phyloP scores from a whole-genome alignment of 176 grass and related monocot genomes.

The Aegilops bicornis region DNA sequence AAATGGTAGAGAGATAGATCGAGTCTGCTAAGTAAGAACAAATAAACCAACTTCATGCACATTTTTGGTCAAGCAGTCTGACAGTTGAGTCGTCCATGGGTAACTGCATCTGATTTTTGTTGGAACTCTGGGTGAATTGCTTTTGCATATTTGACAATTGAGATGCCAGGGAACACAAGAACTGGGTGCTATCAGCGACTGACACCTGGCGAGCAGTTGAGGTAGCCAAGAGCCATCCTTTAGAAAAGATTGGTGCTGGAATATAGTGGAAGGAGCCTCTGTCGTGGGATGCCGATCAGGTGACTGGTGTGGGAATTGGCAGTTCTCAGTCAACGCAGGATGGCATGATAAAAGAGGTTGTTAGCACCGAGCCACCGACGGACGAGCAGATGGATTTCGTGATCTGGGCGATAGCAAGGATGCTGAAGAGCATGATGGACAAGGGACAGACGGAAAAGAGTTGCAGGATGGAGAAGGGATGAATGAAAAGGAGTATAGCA shows the following conservation, averaged over 20 bases:
- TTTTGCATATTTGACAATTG: conserved; percentile 48
- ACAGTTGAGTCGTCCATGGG: not conserved
- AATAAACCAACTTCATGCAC: not conserved
- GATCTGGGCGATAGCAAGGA: too few relatives aligned
- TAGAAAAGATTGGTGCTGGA: not conserved
- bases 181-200: conserved; percentile 55
- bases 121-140: not conserved
- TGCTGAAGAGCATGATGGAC: too few relatives aligned
- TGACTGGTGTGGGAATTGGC: not conserved
- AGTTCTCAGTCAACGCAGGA: too few relatives aligned
- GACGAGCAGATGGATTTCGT: too few relatives aligned
- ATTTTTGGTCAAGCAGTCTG: not conserved
- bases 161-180: conserved; percentile 58
- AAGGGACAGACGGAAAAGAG: too few relatives aligned
- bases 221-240: not conserved
- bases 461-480: too few relatives aligned
- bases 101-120: not conserved
- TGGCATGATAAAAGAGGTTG: too few relatives aligned
- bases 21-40: not conserved
- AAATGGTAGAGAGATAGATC: not conserved
- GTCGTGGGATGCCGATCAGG: not conserved
- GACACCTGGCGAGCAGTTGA: conserved; percentile 49
- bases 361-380: too few relatives aligned
- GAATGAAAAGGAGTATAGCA: not conserved
- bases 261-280: conserved; percentile 8